A percentile compares a stretch with the other conserved stretches of the same genome.
These are phyloP conservation scores for Euphorbia lathyris DNA, from an alignment of 345 rosid genomes.

Conservation along the genomic window DNA sequence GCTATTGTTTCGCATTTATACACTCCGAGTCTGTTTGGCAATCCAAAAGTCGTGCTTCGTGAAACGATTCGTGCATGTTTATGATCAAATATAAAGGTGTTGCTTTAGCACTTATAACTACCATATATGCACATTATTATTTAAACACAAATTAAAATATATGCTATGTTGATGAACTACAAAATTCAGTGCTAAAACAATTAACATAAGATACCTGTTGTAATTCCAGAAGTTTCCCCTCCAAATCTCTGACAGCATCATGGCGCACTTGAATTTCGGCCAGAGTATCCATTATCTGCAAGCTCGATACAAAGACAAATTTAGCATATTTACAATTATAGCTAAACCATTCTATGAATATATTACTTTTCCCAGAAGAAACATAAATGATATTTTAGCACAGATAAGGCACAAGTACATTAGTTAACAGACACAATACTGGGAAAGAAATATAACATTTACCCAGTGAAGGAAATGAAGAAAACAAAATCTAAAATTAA, in stretches of 20 bases:
- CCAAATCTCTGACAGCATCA: slow-evolving; percentile 84
- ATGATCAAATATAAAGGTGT: no score
- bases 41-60: no score
- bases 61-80: no score
- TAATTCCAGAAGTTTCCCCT: slow-evolving; percentile 77
- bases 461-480: not conserved
- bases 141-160: not conserved
- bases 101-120: not conserved
- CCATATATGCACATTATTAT: not conserved
- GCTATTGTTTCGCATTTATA: no score
- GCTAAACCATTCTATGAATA: not conserved
- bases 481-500: not conserved
- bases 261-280: slow-evolving; percentile 99
- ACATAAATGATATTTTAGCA: not conserved
- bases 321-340: not conserved
- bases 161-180: not conserved
- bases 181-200: not conserved
- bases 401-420: not conserved
- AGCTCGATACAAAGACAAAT: slow-evolving; percentile 5
- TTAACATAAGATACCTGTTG: slow-evolving; percentile 60
- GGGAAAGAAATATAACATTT: not conserved
- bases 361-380: not conserved
- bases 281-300: slow-evolving; percentile 84
- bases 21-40: no score
- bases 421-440: not conserved